Percentiles rank a stretch among this genome's conserved stretches.
These are phyloP conservation scores for Macrotyloma uniflorum DNA, from an alignment of 306 rosid genomes.

Conservation along the genomic window DNA sequence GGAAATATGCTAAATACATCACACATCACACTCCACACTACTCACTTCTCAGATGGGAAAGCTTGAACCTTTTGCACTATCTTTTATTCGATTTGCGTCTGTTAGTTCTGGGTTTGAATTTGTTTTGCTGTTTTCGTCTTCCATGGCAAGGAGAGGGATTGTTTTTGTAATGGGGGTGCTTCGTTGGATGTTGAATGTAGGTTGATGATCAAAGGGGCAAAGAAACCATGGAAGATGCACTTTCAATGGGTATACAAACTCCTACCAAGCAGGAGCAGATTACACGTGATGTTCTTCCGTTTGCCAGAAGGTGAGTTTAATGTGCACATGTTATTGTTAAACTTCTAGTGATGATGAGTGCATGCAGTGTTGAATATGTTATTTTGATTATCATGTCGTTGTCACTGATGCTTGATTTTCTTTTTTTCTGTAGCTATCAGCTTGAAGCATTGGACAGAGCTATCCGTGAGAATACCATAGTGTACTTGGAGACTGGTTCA, in stretches of 20 bases:
- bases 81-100: background rate
- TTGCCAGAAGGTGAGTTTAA: slow-evolving; percentile 65
- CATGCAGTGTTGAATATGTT: background rate
- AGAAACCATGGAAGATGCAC: slow-evolving; percentile 36
- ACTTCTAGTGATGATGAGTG: background rate
- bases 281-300: slow-evolving; percentile 54
- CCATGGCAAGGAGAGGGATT: background rate
- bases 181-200: background rate
- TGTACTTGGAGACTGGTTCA: slow-evolving; percentile 85
- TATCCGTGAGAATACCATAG: slow-evolving; percentile 63
- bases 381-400: background rate
- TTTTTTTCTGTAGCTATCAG: slow-evolving; percentile 63
- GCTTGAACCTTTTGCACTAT: background rate
- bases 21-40: too few relatives aligned
- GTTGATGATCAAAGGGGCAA: background rate
- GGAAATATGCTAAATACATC: background rate
- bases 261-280: background rate
- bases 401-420: background rate
- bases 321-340: background rate
- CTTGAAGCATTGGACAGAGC: slow-evolving; percentile 77
- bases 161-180: background rate
- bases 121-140: background rate
- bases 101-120: background rate
- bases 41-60: background rate
- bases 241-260: slow-evolving; percentile 38